phyloP scores from a whole-genome alignment of 352 stramenopile species.

The Thalassiosira pacifica region DNA sequence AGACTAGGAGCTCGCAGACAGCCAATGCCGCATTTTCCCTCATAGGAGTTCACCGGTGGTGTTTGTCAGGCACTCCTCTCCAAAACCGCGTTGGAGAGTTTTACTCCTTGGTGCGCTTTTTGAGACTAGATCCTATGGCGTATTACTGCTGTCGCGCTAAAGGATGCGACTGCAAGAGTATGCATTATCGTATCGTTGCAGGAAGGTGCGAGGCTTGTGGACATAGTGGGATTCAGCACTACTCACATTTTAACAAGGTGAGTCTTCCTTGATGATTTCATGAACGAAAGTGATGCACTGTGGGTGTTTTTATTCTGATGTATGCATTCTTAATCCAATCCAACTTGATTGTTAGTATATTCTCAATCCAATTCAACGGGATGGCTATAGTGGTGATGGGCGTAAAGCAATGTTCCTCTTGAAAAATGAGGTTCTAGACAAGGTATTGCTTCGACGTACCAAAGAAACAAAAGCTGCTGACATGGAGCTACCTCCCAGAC shows the following conservation, averaged over 20 bases:
- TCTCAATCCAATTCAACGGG: constrained; percentile 97
- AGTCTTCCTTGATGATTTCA: no score
- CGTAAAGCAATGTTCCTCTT: constrained; percentile 94
- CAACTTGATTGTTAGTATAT: no score
- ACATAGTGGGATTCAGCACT: constrained; percentile 96
- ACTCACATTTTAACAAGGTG: constrained; percentile 98
- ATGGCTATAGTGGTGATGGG: constrained; percentile 88
- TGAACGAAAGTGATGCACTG: no score
- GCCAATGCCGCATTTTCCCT: constrained; percentile 97
- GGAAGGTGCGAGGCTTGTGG: constrained; percentile 91
- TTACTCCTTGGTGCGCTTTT: constrained; percentile 97
- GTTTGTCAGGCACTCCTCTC: constrained; percentile 95
- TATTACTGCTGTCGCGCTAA: constrained; percentile 96
- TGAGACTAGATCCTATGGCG: constrained; percentile 96
- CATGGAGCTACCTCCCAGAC: constrained; percentile 89
- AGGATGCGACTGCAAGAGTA: constrained; percentile 88
- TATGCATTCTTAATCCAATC: no score
- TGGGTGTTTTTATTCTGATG: no score
- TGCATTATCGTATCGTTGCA: constrained; percentile 89
- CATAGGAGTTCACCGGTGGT: constrained; percentile 97
- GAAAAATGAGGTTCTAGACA: constrained; percentile 92
- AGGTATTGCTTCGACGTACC: constrained; percentile 96
- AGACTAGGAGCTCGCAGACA: constrained; percentile 90
- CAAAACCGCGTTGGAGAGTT: constrained; percentile 91
- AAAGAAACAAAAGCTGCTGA: constrained; percentile 98